phyloP scores from a whole-genome alignment of 495 filamentous ascomycete species.

The Penicillium longicatenatum region DNA sequence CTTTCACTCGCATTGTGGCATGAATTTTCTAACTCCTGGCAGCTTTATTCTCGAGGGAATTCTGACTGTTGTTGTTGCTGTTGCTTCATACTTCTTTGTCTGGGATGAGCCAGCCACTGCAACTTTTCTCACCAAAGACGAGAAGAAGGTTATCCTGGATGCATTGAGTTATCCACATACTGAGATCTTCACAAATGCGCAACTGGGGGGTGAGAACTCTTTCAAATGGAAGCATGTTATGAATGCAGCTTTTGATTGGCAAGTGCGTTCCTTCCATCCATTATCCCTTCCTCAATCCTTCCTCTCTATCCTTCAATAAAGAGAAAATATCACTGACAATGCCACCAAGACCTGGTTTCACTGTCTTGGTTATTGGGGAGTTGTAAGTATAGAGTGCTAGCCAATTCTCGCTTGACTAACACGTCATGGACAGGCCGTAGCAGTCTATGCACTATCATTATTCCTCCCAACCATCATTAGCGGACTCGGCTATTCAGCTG shows the following conservation, averaged over 20 bases:
- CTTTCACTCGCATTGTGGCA: background rate
- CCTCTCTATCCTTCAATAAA: background rate
- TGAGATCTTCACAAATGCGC: constrained; percentile 1
- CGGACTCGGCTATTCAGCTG: constrained; percentile 10
- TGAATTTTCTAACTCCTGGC: background rate
- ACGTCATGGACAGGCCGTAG: background rate
- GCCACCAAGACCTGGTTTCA: constrained; percentile 6
- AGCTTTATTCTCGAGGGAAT: constrained; percentile 16
- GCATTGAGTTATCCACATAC: constrained; percentile 5
- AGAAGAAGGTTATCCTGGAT: constrained; percentile 4
- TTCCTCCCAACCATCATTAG: constrained; percentile 17
- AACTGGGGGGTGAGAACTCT: constrained; percentile 7
- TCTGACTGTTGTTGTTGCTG: constrained; percentile 11
- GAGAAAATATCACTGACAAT: background rate
- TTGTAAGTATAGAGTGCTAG: background rate
- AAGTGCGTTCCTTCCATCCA: constrained; percentile 10
- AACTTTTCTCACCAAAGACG: constrained; percentile 9
- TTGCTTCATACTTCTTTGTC: constrained; percentile 4
- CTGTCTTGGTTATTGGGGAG: constrained; percentile 13
- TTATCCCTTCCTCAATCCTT: no score
- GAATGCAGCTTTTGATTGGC: constrained; percentile 9
- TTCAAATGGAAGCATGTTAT: constrained; percentile 11
- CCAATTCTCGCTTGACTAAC: background rate
- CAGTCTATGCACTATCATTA: constrained; percentile 14
- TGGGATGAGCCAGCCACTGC: constrained; percentile 16